Evolutionary conservation across 192 early-diverging fungal species (phyloP).

Genomic region (Backusella liffmaniae): DNA sequence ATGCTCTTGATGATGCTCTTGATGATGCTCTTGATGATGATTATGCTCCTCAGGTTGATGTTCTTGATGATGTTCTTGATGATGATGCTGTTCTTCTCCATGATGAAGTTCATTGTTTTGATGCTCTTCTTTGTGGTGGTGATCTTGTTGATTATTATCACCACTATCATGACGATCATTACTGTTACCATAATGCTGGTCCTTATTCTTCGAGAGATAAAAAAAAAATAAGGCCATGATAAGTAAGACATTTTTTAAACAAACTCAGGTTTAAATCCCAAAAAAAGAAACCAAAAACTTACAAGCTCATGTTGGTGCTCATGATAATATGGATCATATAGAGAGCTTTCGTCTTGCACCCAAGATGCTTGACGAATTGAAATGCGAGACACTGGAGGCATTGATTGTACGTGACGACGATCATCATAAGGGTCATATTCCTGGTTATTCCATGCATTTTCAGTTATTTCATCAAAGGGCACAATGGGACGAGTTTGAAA

Average conservation of each 20-base stretch:
- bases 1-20: background rate
- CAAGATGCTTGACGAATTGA: conserved; percentile 13
- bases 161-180: background rate
- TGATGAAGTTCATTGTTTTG: background rate
- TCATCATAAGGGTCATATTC: conserved; percentile 9
- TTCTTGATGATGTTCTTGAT: background rate
- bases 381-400: conserved; percentile 25
- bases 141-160: background rate
- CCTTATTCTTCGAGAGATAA: background rate
- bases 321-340: background rate
- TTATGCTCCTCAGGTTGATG: background rate
- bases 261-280: background rate
- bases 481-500: conserved; percentile 12
- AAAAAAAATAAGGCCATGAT: background rate
- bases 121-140: background rate
- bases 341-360: background rate
- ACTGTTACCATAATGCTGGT: background rate
- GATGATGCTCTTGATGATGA: background rate
- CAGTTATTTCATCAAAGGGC: conserved; percentile 3
- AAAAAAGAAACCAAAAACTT: background rate
- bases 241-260: background rate
- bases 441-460: conserved; percentile 32
- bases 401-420: background rate
- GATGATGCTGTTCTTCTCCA: background rate
- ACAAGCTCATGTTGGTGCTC: background rate